Evolutionary conservation across 257 asterid genomes (phyloP).

Genomic region (Thymus mandschuricus): DNA sequence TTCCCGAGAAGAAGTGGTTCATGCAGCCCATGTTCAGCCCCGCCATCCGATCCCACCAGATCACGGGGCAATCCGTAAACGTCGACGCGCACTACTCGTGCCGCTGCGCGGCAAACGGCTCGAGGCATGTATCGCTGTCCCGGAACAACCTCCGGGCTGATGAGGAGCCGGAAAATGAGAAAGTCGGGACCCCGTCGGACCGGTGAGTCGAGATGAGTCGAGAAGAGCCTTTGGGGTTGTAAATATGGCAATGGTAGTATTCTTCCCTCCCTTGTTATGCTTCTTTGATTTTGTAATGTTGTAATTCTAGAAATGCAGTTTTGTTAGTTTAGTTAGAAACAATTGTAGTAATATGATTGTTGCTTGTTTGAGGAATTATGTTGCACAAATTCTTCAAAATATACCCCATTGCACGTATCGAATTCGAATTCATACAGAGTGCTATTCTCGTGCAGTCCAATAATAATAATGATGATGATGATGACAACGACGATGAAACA

Average conservation of each 20-base stretch:
- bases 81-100: slow-evolving; percentile 31
- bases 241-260: slow-evolving; percentile 27
- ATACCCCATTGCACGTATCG: too few species aligned
- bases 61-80: slow-evolving; percentile 33
- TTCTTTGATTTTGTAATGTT: background rate
- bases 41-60: slow-evolving; percentile 58
- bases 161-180: slow-evolving; percentile 31
- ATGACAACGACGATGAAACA: too few species aligned
- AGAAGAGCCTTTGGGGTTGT: slow-evolving; percentile 25
- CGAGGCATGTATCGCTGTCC: slow-evolving; percentile 33
- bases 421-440: too few species aligned
- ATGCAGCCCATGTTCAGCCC: slow-evolving; percentile 82
- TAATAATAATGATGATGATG: too few species aligned
- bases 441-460: too few species aligned
- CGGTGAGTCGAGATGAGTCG: slow-evolving; percentile 16
- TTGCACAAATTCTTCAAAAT: background rate
- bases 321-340: slow-evolving; percentile 28
- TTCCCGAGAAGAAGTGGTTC: slow-evolving; percentile 55
- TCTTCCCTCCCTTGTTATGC: background rate
- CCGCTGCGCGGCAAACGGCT: slow-evolving; percentile 42
- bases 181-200: slow-evolving; percentile 53
- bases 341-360: slow-evolving; percentile 28
- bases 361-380: slow-evolving; percentile 22
- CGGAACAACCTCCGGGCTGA: slow-evolving; percentile 35
- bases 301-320: slow-evolving; percentile 22